These are phyloP conservation scores for Coemansia reversa DNA, from an alignment of 192 early-diverging fungal genomes.

Conservation along the genomic window DNA sequence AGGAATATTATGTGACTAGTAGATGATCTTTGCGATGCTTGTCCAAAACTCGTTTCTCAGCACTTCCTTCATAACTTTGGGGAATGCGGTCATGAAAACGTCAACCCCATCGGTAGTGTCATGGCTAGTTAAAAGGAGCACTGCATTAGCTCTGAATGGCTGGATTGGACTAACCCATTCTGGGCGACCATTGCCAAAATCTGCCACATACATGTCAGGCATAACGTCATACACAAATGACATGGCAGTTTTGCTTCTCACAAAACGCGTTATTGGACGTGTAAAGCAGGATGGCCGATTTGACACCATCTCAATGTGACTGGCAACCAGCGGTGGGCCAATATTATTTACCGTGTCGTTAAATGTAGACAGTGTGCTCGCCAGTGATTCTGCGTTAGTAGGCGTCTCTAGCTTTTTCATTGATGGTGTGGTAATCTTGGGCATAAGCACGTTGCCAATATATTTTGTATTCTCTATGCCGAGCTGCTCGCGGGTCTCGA, in stretches of 20 bases:
- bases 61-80: constrained; percentile 41
- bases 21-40: constrained; percentile 31
- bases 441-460: constrained; percentile 42
- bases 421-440: constrained; percentile 18
- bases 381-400: constrained; percentile 28
- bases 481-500: constrained; percentile 25
- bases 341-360: constrained; percentile 13
- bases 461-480: constrained; percentile 7
- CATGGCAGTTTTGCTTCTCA: constrained; percentile 22
- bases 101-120: constrained; percentile 39
- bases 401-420: constrained; percentile 20
- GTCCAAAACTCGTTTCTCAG: constrained; percentile 45
- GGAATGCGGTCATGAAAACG: constrained; percentile 43
- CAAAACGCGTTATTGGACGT: constrained; percentile 29
- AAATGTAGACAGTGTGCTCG: constrained; percentile 14
- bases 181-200: constrained; percentile 45
- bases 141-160: constrained; percentile 43
- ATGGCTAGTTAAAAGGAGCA: constrained; percentile 27
- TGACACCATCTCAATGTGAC: constrained; percentile 31
- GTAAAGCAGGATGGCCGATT: constrained; percentile 38
- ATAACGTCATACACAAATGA: constrained; percentile 45
- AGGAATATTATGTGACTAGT: constrained; percentile 15
- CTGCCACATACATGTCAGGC: constrained; percentile 44
- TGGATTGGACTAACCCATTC: constrained; percentile 48
- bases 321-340: constrained; percentile 21